These are phyloP conservation scores for Dryas integrifolia DNA, from an alignment of 331 rosid species.

Conservation along the genomic window DNA sequence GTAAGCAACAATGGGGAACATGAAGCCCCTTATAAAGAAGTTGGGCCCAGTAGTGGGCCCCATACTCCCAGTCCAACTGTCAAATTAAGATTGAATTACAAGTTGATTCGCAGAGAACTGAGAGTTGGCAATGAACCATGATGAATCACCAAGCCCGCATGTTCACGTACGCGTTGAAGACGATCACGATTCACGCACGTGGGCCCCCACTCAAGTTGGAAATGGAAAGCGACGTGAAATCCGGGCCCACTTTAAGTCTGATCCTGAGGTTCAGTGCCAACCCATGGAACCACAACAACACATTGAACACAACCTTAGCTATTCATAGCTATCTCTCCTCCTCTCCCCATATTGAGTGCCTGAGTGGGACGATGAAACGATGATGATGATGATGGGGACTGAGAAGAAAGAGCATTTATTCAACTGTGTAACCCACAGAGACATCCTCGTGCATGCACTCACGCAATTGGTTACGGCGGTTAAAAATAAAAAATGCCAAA, in stretches of 20 bases:
- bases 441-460: conserved; percentile 54
- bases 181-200: conserved; percentile 4
- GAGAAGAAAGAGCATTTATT: not conserved
- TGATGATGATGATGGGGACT: not conserved
- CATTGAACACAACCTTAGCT: not conserved
- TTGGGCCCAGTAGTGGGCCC: no score
- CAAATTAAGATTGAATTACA: no score
- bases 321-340: not conserved
- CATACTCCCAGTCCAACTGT: no score
- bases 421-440: conserved; percentile 16
- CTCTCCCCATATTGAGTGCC: not conserved
- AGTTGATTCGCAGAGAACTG: not conserved
- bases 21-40: no score
- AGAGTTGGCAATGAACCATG: not conserved
- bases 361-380: not conserved
- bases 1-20: no score
- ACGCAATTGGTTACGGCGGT: conserved; percentile 38
- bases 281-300: not conserved
- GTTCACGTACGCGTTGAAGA: conserved; percentile 28
- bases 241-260: not conserved
- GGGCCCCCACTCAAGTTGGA: conserved; percentile 16
- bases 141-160: conserved; percentile 18
- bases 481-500: not conserved
- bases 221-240: not conserved
- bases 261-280: not conserved